phyloP scores from a whole-genome alignment of 768 basidiomycete genomes.

The Tephrocybe sp. region DNA sequence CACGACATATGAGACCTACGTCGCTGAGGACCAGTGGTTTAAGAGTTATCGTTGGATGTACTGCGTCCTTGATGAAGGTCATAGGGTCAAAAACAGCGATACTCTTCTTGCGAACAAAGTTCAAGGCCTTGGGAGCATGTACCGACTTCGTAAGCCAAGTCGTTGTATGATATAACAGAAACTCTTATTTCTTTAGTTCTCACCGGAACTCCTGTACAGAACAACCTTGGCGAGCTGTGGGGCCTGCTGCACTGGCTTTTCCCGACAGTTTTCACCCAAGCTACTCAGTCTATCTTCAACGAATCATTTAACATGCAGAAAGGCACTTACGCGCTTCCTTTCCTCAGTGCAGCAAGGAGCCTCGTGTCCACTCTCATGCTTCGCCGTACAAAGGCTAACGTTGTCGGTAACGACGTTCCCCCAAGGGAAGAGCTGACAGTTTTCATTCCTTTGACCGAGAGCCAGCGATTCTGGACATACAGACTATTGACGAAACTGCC shows the following conservation, averaged over 20 bases:
- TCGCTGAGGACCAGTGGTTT: constrained; percentile 57
- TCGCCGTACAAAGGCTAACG: constrained; percentile 53
- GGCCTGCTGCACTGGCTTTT: constrained; percentile 53
- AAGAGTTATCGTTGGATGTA: constrained; percentile 57
- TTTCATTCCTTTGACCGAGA: constrained; percentile 55
- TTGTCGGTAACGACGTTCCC: constrained; percentile 44
- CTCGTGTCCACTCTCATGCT: constrained; percentile 55
- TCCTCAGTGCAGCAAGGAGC: constrained; percentile 45
- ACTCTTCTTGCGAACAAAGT: constrained; percentile 51
- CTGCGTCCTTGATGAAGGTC: constrained; percentile 64
- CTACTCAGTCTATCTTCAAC: constrained; percentile 46
- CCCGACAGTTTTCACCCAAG: constrained; percentile 46
- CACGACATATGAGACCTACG: constrained; percentile 68
- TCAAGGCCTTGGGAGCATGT: constrained; percentile 52
- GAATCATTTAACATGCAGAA: constrained; percentile 50
- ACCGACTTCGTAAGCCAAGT: constrained; percentile 45
- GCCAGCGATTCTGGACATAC: constrained; percentile 62
- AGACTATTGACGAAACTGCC: constrained; percentile 52
- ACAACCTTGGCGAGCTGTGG: constrained; percentile 60
- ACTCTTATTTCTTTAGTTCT: constrained; percentile 38
- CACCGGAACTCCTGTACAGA: constrained; percentile 74
- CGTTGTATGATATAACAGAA: neutral
- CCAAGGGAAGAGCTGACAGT: constrained; percentile 56
- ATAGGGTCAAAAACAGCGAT: constrained; percentile 69
- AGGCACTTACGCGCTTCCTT: constrained; percentile 49